Evolutionary conservation across 306 rosid species (phyloP).

Genomic region (Hippophae gyantsensis): DNA sequence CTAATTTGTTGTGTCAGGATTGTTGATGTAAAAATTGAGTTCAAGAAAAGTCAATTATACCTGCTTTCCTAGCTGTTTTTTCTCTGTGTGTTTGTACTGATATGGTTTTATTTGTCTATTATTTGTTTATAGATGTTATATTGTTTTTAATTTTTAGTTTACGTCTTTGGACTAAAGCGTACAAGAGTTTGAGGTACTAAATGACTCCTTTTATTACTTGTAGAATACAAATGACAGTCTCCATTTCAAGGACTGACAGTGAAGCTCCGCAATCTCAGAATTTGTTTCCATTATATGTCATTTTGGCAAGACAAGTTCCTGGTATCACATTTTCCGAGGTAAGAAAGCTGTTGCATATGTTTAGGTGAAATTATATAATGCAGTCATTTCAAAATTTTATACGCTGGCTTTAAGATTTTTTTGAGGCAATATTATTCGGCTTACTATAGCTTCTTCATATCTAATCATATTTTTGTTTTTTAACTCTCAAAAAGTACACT

Average conservation of each 20-base stretch:
- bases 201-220: slow-evolving; percentile 18
- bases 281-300: slow-evolving; percentile 54
- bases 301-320: slow-evolving; percentile 53
- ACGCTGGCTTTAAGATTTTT: neutral
- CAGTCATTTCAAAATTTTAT: neutral
- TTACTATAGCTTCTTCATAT: slow-evolving; percentile 8
- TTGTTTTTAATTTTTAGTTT: slow-evolving; percentile 1
- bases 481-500: slow-evolving; percentile 30
- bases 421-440: neutral
- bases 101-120: neutral
- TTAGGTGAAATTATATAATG: slow-evolving; percentile 5
- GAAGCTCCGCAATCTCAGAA: slow-evolving; percentile 25
- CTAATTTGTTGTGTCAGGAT: too few species aligned
- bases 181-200: slow-evolving; percentile 23
- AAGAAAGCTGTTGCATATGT: slow-evolving; percentile 13
- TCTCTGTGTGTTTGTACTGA: neutral
- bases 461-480: slow-evolving; percentile 12
- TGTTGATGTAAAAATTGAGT: too few species aligned
- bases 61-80: neutral
- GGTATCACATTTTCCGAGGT: slow-evolving; percentile 47
- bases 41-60: too few species aligned
- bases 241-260: slow-evolving; percentile 29
- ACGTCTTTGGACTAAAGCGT: neutral
- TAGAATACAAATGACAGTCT: slow-evolving; percentile 64
- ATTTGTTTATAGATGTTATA: neutral